Conservation (phyloP, 2,329 filamentous ascomycete species). For the Claviceps sp. region DNA sequence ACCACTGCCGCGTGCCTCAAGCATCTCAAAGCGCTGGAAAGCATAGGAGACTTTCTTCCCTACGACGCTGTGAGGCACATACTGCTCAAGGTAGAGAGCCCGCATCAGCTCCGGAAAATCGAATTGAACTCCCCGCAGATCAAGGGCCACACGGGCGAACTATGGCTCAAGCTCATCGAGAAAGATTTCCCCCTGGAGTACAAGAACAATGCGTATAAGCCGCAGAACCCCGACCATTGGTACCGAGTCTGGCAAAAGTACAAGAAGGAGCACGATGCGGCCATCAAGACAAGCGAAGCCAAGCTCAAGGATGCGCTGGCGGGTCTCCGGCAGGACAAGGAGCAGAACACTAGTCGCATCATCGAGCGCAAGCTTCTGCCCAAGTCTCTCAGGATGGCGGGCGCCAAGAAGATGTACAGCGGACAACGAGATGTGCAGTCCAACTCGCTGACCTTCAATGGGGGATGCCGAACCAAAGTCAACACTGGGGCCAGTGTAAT, state of each 20-base stretch:
- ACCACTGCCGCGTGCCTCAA: slow-evolving; percentile 37
- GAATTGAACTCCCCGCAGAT: slow-evolving; percentile 70
- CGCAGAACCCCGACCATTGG: slow-evolving; percentile 58
- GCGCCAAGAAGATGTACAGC: slow-evolving; percentile 14
- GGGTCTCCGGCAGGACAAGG: slow-evolving; percentile 43
- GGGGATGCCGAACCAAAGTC: slow-evolving; percentile 38
- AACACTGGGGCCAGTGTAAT: slow-evolving; percentile 40
- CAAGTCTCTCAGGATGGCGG: slow-evolving; percentile 21
- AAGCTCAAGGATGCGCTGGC: slow-evolving; percentile 43
- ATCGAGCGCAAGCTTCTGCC: slow-evolving; percentile 37
- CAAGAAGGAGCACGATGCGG: slow-evolving; percentile 41
- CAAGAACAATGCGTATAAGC: slow-evolving; percentile 48
- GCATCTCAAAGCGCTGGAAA: slow-evolving; percentile 44
- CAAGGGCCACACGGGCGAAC: slow-evolving; percentile 50
- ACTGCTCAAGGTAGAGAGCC: slow-evolving; percentile 56
- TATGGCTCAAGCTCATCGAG: slow-evolving; percentile 71
- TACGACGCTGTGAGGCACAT: slow-evolving; percentile 51
- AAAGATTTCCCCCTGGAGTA: slow-evolving; percentile 58
- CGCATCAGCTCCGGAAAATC: slow-evolving; percentile 60
- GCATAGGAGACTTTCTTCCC: slow-evolving; percentile 58
- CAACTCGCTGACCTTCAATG: slow-evolving; percentile 28
- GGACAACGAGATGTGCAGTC: slow-evolving; percentile 16
- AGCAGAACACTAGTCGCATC: slow-evolving; percentile 43
- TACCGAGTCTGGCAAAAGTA: slow-evolving; percentile 64
- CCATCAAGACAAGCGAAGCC: slow-evolving; percentile 46